Base-by-base conservation (phyloP, 306 rosid species). In the Vigna unguiculata region DNA sequence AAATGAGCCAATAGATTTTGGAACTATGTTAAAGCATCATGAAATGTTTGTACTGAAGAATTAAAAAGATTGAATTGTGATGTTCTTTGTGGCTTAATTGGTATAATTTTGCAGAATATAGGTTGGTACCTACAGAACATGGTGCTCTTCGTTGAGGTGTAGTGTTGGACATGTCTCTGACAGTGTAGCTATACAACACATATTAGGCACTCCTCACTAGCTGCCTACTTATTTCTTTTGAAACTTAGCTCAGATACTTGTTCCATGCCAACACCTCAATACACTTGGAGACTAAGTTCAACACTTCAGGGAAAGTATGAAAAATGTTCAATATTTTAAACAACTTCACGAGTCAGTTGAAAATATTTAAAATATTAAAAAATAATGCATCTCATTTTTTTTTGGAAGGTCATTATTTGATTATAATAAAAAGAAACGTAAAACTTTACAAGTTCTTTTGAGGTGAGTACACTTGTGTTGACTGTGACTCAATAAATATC, bases 1-100 rank as follows among this genome's bases (percentile, higher is more conserved):
- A 12, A 81, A 59, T 60, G 58, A 64, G 36, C 52, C 55, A 16
- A 9, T 40, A 48, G 15, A 74, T 57, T 63, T 57, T 47, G 24
- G 49, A 55, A 57, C 24, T 43, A 38, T 57, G 21, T 74, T 51
- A 30, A 25, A 80, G 71, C 70, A 53, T 76, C 30, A 63, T 55
- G 76, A 59, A 49, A 64, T 28, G 49, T 38, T 36, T 30, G 30
- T 25, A 6, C 32, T 30, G 45, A 80, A 69, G 41, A 34, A 61
- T 21, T 51, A 45, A 28, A 24, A 21, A 68, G 43, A 36, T 48
- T 69, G 17, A 51, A 69, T 72, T 66, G 25, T n/a, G 65, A 73
- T 54, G 60, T 55, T 47, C 52, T 55, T 13, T 51, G 72, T 51
- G 52, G 32, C 51, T 69, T 30, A 57, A 71, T 11, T 34, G 22